Conservation (phyloP, 352 stramenopile genomes). For the Pythium oligandrum region DNA sequence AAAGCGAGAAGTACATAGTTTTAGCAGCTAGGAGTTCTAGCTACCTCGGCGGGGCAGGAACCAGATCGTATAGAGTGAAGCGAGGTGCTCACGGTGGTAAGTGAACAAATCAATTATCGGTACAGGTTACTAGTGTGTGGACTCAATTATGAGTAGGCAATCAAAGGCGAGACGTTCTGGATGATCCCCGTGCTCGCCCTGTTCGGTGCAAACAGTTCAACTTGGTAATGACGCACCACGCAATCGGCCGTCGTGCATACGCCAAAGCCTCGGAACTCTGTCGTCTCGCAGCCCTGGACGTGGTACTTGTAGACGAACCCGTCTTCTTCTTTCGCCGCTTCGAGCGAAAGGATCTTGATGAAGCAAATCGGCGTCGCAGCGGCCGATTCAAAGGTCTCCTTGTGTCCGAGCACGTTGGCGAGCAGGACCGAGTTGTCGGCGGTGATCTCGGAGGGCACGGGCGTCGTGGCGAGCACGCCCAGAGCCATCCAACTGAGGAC, state of each 20-base stretch:
- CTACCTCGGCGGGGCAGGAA: no score
- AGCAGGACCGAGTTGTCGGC: slow-evolving; percentile 9
- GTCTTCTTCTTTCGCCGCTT: neutral
- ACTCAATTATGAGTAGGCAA: no score
- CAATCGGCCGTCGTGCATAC: slow-evolving; percentile 4
- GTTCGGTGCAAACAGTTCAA: slow-evolving; percentile 6
- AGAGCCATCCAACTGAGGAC: no score
- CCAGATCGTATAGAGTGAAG: no score
- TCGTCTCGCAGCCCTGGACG: neutral
- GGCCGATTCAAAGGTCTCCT: neutral
- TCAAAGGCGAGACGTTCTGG: no score
- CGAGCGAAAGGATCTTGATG: slow-evolving; percentile 3
- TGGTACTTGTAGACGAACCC: slow-evolving; percentile 4
- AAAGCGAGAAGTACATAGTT: no score
- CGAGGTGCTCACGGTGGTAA: no score
- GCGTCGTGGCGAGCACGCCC: no score
- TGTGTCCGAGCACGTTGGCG: slow-evolving; percentile 3
- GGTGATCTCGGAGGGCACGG: neutral
- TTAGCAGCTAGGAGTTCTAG: no score
- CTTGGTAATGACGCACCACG: slow-evolving; percentile 3
- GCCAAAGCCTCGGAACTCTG: slow-evolving; percentile 5
- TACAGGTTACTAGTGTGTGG: no score
- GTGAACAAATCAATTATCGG: no score
- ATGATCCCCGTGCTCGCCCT: no score
- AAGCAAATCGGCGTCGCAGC: slow-evolving; percentile 7